These are phyloP conservation scores for Piper betle DNA, from an alignment of 164 flowering plant species.

Conservation along the genomic window DNA sequence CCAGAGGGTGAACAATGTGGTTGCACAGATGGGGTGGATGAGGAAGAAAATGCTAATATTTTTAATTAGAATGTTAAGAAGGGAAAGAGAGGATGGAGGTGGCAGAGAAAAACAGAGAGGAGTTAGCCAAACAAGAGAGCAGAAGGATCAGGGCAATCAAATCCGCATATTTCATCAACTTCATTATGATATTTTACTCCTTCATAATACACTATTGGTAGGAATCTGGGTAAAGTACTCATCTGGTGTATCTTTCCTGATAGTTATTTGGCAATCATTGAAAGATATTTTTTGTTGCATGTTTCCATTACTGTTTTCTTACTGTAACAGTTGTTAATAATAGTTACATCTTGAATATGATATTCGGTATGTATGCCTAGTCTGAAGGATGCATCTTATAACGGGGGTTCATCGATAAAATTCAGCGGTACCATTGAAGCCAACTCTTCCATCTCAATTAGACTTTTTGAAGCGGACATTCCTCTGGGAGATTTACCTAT, in stretches of 20 bases:
- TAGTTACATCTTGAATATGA: neutral
- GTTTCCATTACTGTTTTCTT: too few species aligned
- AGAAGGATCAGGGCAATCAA: neutral
- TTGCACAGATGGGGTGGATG: too few species aligned
- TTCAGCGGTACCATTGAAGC: conserved; percentile 55
- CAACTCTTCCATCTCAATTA: conserved; percentile 20
- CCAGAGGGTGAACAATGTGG: too few species aligned
- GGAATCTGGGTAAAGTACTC: neutral
- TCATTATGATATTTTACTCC: neutral
- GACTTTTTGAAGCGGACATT: conserved; percentile 60
- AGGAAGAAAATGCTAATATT: too few species aligned
- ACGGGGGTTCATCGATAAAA: conserved; percentile 67
- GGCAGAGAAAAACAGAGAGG: neutral
- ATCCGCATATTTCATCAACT: neutral
- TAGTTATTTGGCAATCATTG: too few species aligned
- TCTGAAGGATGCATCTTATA: conserved; percentile 49
- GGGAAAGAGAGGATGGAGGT: neutral
- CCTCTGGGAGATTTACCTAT: conserved; percentile 39
- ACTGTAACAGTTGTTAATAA: neutral
- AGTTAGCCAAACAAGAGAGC: neutral
- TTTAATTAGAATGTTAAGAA: neutral
- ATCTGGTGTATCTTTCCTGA: too few species aligned
- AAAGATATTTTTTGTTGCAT: neutral
- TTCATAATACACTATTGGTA: neutral
- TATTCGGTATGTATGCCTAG: conserved; percentile 16